Evolutionary conservation across 2,329 filamentous ascomycete species (phyloP), one percentile per base, ranked within the genome.

Genomic region (Pleomassaria siparia): DNA sequence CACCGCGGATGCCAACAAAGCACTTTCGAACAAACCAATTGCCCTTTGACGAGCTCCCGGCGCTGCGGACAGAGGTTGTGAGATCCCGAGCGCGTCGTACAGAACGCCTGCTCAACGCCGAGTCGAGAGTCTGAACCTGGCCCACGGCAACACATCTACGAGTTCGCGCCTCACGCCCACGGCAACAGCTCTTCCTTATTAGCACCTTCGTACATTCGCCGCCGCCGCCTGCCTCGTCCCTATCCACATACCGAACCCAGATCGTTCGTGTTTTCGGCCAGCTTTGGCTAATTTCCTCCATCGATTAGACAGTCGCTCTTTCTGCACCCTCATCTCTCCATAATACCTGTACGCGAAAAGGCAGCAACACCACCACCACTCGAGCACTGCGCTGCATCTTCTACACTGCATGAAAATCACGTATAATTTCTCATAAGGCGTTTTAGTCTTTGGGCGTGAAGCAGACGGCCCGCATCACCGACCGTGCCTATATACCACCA

Each of bases 241-340:
- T n/a, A n/a, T n/a, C n/a, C n/a, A n/a, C n/a, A n/a, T n/a, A n/a
- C n/a, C n/a, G n/a, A n/a, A 10, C n/a, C 4, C 37, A 6, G 20
- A 15, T 10, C 24, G 25, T 6, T 21, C 5, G n/a, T 11, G 21
- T 15, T 44, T 6, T 18, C 7, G 16, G 9, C 21, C 13, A 32
- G 28, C 36, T 33, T 26, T 26, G 43, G 45, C 45, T 47, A 30
- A 47, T 47, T 15, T 11, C 21, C 21, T 8, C 21, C 45, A 47
- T 36, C 37, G 30, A 12, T 12, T 18, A 25, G 15, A 36, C 29
- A 40, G 37, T 24, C 21, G 10, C 29, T 44, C 20, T 29, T 43
- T 43, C 32, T 10, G 12, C 29, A 30, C 20, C 28, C 13, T 26
- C 18, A 20, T 24, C 36, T 25, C n/a, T 25, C 11, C 15, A 30